Evolutionary conservation across 306 rosid genomes (phyloP).

Genomic region (Abrus precatorius): DNA sequence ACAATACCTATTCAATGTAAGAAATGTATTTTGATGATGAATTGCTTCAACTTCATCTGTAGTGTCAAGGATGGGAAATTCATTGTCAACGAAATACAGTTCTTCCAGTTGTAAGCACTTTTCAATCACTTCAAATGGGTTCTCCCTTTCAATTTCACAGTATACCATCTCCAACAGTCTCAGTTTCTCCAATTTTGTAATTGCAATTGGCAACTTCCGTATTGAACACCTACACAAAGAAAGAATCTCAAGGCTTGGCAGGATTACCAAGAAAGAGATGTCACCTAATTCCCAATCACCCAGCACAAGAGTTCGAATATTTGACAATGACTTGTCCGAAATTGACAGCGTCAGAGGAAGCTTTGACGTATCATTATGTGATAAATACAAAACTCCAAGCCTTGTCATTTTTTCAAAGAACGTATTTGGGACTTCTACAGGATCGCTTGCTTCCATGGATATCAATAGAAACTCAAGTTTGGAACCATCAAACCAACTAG

Average conservation of each 20-base stretch:
- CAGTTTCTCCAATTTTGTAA: neutral
- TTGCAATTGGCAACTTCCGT: neutral
- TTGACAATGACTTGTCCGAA: neutral
- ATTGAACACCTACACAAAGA: neutral
- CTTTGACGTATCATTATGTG: no score
- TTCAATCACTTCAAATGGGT: slow-evolving; percentile 31
- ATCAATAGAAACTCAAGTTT: slow-evolving; percentile 9
- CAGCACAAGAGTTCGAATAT: neutral
- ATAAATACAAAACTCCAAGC: neutral
- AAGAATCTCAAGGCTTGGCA: slow-evolving; percentile 20
- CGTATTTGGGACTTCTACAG: neutral
- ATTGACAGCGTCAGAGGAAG: neutral
- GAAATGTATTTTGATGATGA: neutral
- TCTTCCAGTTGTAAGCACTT: slow-evolving; percentile 21
- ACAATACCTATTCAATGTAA: slow-evolving; percentile 19
- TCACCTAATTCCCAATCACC: neutral
- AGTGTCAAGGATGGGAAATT: no score
- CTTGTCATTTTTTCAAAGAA: neutral
- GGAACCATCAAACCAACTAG: neutral
- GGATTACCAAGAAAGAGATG: neutral
- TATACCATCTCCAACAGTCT: neutral
- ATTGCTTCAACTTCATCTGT: no score
- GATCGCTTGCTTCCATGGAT: no score
- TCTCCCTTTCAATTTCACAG: neutral
- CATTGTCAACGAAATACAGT: neutral